phyloP scores from a whole-genome alignment of 768 basidiomycete genomes.

The Chlorophyllum brunneum region DNA sequence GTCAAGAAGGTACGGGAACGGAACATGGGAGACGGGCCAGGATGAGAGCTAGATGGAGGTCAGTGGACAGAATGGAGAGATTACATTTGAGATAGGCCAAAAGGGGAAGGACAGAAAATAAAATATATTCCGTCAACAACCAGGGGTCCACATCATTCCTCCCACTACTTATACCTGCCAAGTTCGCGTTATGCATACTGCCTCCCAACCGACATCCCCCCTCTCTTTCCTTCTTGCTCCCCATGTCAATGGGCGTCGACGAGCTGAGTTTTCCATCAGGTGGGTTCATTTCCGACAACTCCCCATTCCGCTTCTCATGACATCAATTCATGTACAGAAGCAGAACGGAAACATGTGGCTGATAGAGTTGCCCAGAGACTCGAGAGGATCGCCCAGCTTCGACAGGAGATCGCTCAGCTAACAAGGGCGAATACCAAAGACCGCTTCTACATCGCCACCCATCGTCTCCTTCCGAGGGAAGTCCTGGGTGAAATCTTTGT shows the following conservation, averaged over 20 bases:
- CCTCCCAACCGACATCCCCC: background rate
- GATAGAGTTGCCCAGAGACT: constrained; percentile 3
- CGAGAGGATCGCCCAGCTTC: constrained; percentile 5
- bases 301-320: background rate
- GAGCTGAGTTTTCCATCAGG: constrained; percentile 2
- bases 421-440: constrained; percentile 6
- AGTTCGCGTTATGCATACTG: background rate
- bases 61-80: background rate
- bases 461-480: constrained; percentile 10
- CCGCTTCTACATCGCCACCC: constrained; percentile 13
- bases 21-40: background rate
- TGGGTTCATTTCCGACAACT: constrained; percentile 10
- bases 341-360: background rate
- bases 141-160: background rate
- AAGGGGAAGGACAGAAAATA: constrained; percentile 1
- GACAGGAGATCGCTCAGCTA: constrained; percentile 8
- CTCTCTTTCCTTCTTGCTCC: background rate
- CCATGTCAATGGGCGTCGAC: background rate
- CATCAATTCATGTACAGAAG: constrained; percentile 7
- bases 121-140: constrained; percentile 5
- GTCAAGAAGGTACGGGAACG: background rate
- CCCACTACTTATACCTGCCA: constrained; percentile 4
- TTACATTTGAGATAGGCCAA: background rate
- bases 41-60: background rate
- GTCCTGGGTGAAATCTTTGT: constrained; percentile 11